Evolutionary conservation across 2,329 filamentous ascomycete genomes (phyloP).

Genomic region (Exophiala dermatitidis): DNA sequence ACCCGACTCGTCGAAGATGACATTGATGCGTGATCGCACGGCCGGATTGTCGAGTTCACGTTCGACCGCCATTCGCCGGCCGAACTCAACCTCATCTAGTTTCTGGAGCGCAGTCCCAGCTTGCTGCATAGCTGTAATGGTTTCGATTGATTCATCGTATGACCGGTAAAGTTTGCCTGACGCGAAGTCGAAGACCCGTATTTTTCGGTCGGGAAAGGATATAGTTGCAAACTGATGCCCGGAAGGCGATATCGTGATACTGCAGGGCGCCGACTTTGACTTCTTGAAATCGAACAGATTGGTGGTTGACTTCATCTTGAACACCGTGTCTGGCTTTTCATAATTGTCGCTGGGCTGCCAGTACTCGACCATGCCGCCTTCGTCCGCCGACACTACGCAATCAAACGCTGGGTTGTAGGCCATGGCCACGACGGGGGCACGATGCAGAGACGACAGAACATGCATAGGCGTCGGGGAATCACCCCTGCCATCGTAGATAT

Average conservation of each 20-base stretch:
- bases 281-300: slow-evolving; percentile 97
- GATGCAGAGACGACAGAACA: slow-evolving; percentile 70
- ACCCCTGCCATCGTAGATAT: slow-evolving; percentile 83
- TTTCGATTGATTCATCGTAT: slow-evolving; percentile 89
- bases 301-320: slow-evolving; percentile 86
- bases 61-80: slow-evolving; percentile 76
- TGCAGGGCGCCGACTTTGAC: slow-evolving; percentile 74
- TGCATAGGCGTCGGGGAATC: slow-evolving; percentile 71
- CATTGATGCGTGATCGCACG: slow-evolving; percentile 65
- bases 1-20: slow-evolving; percentile 92
- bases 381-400: slow-evolving; percentile 84
- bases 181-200: slow-evolving; percentile 87
- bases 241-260: slow-evolving; percentile 76
- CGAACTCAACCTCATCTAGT: slow-evolving; percentile 86
- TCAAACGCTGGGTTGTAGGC: slow-evolving; percentile 82
- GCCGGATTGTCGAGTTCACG: slow-evolving; percentile 69
- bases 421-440: slow-evolving; percentile 73
- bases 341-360: slow-evolving; percentile 72
- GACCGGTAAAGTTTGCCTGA: slow-evolving; percentile 81
- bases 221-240: slow-evolving; percentile 80
- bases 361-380: slow-evolving; percentile 92
- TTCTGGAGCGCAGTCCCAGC: slow-evolving; percentile 75
- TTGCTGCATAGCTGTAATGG: slow-evolving; percentile 90
- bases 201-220: slow-evolving; percentile 87
- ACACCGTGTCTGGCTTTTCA: slow-evolving; percentile 87